phyloP scores from a whole-genome alignment of 495 filamentous ascomycete genomes.

The Platismatia glauca region DNA sequence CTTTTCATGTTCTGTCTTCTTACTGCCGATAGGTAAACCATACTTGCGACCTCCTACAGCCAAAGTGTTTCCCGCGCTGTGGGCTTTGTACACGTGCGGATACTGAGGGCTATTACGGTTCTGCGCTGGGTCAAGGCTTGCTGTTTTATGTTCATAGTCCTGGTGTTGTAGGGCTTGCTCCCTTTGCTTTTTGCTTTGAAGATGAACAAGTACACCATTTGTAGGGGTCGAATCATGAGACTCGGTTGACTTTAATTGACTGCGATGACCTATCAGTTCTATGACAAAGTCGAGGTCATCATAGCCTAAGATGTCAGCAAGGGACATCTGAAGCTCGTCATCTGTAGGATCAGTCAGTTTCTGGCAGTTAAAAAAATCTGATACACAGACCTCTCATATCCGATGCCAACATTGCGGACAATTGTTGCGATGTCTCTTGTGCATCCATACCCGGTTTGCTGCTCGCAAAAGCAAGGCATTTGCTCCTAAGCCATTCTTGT shows the following conservation, averaged over 20 bases:
- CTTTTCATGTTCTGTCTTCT: conserved; percentile 52
- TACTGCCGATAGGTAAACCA: conserved; percentile 57
- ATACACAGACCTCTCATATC: conserved; percentile 32
- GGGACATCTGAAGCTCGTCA: conserved; percentile 74
- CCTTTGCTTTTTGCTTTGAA: conserved; percentile 68
- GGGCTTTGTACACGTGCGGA: conserved; percentile 83
- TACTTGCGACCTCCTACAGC: conserved; percentile 69
- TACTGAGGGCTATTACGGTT: conserved; percentile 59
- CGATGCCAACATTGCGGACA: conserved; percentile 57
- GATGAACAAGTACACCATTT: conserved; percentile 46
- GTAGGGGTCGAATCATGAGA: conserved; percentile 27
- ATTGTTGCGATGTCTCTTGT: conserved; percentile 57
- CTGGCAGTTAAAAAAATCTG: background rate
- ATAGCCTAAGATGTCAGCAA: conserved; percentile 89
- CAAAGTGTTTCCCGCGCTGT: conserved; percentile 75
- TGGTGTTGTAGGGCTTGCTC: conserved; percentile 62
- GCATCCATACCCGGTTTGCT: conserved; percentile 54
- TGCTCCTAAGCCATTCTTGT: conserved; percentile 53
- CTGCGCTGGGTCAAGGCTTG: conserved; percentile 52
- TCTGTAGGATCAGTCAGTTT: conserved; percentile 33
- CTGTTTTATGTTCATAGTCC: conserved; percentile 76
- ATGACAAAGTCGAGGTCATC: conserved; percentile 86
- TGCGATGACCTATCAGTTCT: conserved; percentile 65
- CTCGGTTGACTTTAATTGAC: conserved; percentile 44
- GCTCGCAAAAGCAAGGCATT: conserved; percentile 51